phyloP scores from a whole-genome alignment of 225 moss, liverwort and hornwort genomes.

The Asterella californica region DNA sequence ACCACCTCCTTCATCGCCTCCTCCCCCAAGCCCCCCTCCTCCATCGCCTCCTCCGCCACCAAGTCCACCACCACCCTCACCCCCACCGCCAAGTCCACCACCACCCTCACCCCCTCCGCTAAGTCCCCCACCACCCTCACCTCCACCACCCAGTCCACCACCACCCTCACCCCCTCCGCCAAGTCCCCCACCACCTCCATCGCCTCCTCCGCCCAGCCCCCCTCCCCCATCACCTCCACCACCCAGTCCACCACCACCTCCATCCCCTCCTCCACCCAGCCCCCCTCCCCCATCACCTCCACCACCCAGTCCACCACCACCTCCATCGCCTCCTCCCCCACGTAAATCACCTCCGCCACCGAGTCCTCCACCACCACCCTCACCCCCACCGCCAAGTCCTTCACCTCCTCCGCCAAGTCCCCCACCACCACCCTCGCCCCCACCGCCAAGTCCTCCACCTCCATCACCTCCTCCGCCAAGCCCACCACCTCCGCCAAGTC shows the following conservation, averaged over 20 bases:
- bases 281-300: too few relatives aligned
- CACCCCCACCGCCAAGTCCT: constrained; percentile 14
- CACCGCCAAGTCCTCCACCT: constrained; percentile 12
- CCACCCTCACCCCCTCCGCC: constrained; percentile 18
- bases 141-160: neutral
- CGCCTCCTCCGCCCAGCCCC: too few relatives aligned
- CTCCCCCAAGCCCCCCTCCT: constrained; percentile 12
- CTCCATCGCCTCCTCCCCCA: too few relatives aligned
- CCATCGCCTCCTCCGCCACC: too few relatives aligned
- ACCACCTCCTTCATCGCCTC: constrained; percentile 13
- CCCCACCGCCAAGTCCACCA: constrained; percentile 18
- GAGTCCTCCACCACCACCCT: constrained; percentile 6
- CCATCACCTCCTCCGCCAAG: constrained; percentile 7
- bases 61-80: neutral
- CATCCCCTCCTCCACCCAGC: too few relatives aligned
- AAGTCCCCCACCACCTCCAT: too few relatives aligned
- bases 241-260: too few relatives aligned
- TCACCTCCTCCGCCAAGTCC: neutral
- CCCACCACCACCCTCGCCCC: constrained; percentile 12
- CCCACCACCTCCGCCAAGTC: constrained; percentile 6
- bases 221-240: too few relatives aligned
- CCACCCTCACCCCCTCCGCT: neutral
- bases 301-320: neutral
- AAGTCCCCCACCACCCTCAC: constrained; percentile 4
- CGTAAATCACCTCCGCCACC: constrained; percentile 1